Conservation (phyloP, 257 asterid genomes). For the Nicotiana sylvestris region DNA sequence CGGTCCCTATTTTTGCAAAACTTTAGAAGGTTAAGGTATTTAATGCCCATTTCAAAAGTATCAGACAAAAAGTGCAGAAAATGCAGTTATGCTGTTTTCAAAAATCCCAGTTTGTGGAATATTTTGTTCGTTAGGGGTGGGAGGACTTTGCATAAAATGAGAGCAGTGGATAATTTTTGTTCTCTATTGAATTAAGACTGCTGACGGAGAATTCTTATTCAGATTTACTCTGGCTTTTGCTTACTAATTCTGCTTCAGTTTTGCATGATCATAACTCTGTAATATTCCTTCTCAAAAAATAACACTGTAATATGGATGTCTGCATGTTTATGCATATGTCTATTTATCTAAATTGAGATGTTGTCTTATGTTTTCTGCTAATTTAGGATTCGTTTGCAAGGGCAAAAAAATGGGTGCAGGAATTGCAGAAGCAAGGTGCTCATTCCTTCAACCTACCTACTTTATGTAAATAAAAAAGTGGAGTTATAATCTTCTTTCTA, state of each 20-base stretch:
- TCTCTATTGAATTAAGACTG: background rate
- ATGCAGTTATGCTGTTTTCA: background rate
- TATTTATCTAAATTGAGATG: background rate
- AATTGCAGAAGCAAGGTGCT: conserved; percentile 91
- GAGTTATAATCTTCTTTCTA: background rate
- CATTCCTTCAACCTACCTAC: background rate
- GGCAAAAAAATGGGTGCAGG: conserved; percentile 99
- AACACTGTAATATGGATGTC: background rate
- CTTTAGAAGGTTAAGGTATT: background rate
- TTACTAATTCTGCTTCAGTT: background rate
- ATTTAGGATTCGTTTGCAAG: conserved; percentile 69
- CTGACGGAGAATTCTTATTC: background rate
- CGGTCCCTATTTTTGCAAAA: background rate
- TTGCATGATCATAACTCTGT: conserved; percentile 2
- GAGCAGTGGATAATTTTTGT: background rate
- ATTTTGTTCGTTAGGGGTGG: background rate
- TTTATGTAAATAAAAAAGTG: background rate
- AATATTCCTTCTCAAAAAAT: background rate
- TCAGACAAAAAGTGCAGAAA: background rate
- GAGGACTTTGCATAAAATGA: background rate
- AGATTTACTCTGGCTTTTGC: background rate
- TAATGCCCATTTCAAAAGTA: background rate
- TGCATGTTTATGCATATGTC: background rate
- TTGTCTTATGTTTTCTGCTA: conserved; percentile 14
- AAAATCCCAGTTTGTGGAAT: background rate